Evolutionary conservation across 1,284 basidiomycete species (phyloP).

Genomic region (Cutaneotrichosporon dermatis): DNA sequence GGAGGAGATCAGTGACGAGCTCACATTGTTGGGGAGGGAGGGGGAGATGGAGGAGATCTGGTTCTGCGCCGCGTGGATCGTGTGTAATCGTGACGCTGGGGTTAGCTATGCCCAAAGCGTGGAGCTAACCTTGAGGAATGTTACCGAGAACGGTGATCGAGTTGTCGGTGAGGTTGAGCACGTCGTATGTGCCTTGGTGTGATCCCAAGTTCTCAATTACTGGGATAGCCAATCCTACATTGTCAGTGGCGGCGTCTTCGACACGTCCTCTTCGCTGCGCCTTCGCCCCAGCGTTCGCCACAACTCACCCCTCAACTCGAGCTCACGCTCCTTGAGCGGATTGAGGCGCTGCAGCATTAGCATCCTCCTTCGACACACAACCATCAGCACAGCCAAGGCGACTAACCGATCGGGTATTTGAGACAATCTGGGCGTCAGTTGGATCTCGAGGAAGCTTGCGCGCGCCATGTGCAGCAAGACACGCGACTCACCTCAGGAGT

Average conservation of each 20-base stretch:
- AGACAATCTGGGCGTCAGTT: conserved; percentile 41
- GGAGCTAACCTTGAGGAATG: conserved; percentile 68
- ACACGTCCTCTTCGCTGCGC: too few species aligned
- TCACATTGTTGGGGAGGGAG: conserved; percentile 43
- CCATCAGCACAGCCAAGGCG: too few species aligned
- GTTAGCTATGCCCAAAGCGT: too few species aligned
- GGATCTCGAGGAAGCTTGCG: neutral
- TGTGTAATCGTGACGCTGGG: conserved; percentile 73
- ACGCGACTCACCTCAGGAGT: conserved; percentile 47
- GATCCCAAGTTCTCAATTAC: conserved; percentile 99
- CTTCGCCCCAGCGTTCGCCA: too few species aligned
- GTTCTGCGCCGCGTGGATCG: conserved; percentile 95
- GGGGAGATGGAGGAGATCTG: conserved; percentile 75
- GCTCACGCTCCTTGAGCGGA: conserved; percentile 86
- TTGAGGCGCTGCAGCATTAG: conserved; percentile 59
- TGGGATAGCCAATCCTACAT: conserved; percentile 87
- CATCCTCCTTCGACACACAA: neutral
- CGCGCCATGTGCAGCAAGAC: conserved; percentile 13
- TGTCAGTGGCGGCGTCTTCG: too few species aligned
- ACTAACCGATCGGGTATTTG: conserved; percentile 46
- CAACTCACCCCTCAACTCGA: conserved; percentile 81
- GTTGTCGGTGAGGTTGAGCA: conserved; percentile 93
- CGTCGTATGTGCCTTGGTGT: conserved; percentile 66
- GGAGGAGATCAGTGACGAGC: conserved; percentile 9
- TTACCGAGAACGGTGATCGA: conserved; percentile 85